Evolutionary conservation across 1,284 basidiomycete species (phyloP), one percentile per base, ranked within the genome.

Genomic region (Sparassis latifolia): DNA sequence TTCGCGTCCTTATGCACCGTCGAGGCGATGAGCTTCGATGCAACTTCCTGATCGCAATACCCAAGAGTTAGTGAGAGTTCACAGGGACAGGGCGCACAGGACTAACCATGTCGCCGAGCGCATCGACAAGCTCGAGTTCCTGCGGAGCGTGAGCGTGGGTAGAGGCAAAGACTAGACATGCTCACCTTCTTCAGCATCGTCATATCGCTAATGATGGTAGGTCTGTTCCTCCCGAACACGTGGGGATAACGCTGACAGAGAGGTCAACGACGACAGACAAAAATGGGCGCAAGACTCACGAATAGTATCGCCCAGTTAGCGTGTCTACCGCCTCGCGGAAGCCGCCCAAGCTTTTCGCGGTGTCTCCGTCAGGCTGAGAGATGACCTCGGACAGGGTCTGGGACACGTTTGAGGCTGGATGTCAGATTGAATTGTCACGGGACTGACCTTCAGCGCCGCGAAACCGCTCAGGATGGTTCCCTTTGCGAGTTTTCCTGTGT

Each of bases 41-140:
- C 78, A 49, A 83, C 69, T 71, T 83, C 78, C 76, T 79, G 53
- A 20, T 20, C 20, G 20, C 20, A 20, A 20, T 20, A 20, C 20
- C 31, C 1, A 20, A 20, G 20, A 20, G 20, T 20, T 20, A 20
- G 20, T 20, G 20, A 20, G 20, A 20, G 20, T 20, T 20, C 20
- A 20, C 20, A 20, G 20, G 20, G 20, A 20, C 20, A 20, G 20
- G 20, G 43, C 41, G 48, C 33, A 49, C 35, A 10, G 38, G 10
- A 54, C 59, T 20, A 56, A 74, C 76, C 78, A 83, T 82, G 60
- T 84, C 80, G 37, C 79, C 80, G 27, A 86, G 74, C 4, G 80
- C 78, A 55, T 84, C 82, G 20, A 85, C 79, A 12, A 84, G 74
- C 28, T 83, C 80, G 28, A 86, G 72, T 70, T 86, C 82, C 71